These are phyloP conservation scores for Fulvia fulva DNA, from an alignment of 2,329 filamentous ascomycete species.

Conservation along the genomic window DNA sequence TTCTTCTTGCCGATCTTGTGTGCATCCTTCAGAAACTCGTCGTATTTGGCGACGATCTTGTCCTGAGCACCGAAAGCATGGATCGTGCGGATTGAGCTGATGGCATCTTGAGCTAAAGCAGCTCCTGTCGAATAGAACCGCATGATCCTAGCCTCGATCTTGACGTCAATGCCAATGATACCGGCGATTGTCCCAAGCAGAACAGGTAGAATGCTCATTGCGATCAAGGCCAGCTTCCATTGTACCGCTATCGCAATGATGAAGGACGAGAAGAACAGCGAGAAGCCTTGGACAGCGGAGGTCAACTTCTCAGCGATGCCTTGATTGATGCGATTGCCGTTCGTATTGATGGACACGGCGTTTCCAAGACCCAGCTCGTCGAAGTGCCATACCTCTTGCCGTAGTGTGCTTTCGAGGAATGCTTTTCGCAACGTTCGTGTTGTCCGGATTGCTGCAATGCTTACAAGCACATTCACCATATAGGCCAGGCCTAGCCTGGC, in stretches of 20 bases:
- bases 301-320: conserved; percentile 41
- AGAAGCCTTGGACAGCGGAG: conserved; percentile 32
- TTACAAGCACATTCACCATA: conserved; percentile 42
- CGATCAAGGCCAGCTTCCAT: conserved; percentile 46
- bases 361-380: conserved; percentile 56
- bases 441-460: conserved; percentile 50
- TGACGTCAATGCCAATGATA: conserved; percentile 35
- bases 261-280: conserved; percentile 40
- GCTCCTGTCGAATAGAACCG: conserved; percentile 43
- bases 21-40: conserved; percentile 41
- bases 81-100: conserved; percentile 49
- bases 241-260: conserved; percentile 39
- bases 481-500: conserved; percentile 63
- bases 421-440: conserved; percentile 53
- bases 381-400: conserved; percentile 63
- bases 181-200: conserved; percentile 35
- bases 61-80: conserved; percentile 47
- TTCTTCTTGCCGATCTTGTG: conserved; percentile 45
- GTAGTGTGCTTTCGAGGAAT: conserved; percentile 62
- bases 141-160: conserved; percentile 35
- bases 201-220: conserved; percentile 46
- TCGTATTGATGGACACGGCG: conserved; percentile 22
- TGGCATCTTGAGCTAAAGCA: conserved; percentile 48
- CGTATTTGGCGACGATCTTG: conserved; percentile 43
- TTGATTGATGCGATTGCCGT: conserved; percentile 37